Evolutionary conservation across 1,284 basidiomycete species (phyloP), one percentile per base, ranked within the genome.

Genomic region (Pulveroboletus ridleyi): DNA sequence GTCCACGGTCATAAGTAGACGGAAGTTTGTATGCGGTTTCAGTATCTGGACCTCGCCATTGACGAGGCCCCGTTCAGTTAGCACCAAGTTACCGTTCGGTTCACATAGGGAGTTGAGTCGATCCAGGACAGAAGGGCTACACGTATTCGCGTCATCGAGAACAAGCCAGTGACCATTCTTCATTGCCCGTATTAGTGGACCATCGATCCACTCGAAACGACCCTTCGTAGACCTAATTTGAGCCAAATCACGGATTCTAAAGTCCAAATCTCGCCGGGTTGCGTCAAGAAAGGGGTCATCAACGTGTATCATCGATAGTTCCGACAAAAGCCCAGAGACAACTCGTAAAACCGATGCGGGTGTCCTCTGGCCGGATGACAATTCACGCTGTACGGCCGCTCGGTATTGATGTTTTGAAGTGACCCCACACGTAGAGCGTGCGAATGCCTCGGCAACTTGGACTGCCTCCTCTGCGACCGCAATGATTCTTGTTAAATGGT

Each of bases 51-150:
- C 88, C 50, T 85, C 81, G 44, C 94, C 94, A 62, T 92, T 81
- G 53, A 96, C 89, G 47, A 91, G 89, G 1, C 98, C 98, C 59
- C 95, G 89, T 78, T 99, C 98, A 71, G 89, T 96, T 63, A 99
- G 84, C 42, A 90, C 89, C 41, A 99, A 80, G 1, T 83, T 83
- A 10, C 98, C 97, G 59, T 90, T 84, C 20, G 86, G 84, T 79
- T 99, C 98, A 76, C 98, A 99, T 15, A 99, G 88, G 46, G 96
- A 97, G 77, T 99, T 99, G 55, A 99, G 87, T 33, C 98, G 89
- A 81, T 99, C 98, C 35, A 99, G 87, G 8, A 99, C 96, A 5
- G 96, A 97, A 4, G 98, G 91, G 66, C 87, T 96, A 80, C 98
- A 99, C 18, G 97, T 83, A 75, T 99, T 99, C 60, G 98, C 96